Conservation (phyloP, 2,329 filamentous ascomycete genomes). For the Beauveria brongniartii region DNA sequence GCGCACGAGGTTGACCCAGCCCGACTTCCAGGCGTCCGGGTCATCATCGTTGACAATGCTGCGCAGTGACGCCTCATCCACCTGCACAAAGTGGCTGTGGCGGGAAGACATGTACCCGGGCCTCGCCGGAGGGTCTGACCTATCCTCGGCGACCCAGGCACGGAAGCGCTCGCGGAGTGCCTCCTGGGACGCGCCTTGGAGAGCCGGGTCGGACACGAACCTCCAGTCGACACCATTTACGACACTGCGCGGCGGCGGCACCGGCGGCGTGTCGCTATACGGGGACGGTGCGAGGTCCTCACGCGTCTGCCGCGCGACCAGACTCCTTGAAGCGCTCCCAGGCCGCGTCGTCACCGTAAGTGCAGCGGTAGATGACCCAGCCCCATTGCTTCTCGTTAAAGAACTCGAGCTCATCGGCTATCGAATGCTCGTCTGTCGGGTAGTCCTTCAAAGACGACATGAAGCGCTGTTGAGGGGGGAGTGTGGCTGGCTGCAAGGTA, state of each 20-base stretch:
- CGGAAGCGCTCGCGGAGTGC: background rate
- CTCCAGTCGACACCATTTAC: conserved; percentile 8
- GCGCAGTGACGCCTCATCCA: background rate
- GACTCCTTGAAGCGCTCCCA: conserved; percentile 10
- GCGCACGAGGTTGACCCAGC: background rate
- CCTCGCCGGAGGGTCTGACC: background rate
- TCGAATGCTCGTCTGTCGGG: background rate
- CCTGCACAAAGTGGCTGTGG: background rate
- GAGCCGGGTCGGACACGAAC: conserved; percentile 9
- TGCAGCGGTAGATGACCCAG: conserved; percentile 13
- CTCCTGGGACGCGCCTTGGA: background rate
- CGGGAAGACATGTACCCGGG: background rate
- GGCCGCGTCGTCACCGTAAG: conserved; percentile 12
- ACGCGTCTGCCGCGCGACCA: conserved; percentile 1
- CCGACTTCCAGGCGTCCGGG: background rate
- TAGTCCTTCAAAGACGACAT: background rate
- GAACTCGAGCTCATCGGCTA: background rate
- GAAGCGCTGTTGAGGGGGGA: background rate
- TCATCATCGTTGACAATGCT: background rate
- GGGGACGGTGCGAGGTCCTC: background rate
- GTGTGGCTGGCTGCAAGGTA: background rate
- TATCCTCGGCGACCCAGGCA: background rate
- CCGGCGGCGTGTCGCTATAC: background rate
- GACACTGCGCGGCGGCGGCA: background rate
- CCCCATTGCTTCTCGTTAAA: conserved; percentile 10